Base-by-base conservation (phyloP, 164 flowering plant species). In the Protea cynaroides region DNA sequence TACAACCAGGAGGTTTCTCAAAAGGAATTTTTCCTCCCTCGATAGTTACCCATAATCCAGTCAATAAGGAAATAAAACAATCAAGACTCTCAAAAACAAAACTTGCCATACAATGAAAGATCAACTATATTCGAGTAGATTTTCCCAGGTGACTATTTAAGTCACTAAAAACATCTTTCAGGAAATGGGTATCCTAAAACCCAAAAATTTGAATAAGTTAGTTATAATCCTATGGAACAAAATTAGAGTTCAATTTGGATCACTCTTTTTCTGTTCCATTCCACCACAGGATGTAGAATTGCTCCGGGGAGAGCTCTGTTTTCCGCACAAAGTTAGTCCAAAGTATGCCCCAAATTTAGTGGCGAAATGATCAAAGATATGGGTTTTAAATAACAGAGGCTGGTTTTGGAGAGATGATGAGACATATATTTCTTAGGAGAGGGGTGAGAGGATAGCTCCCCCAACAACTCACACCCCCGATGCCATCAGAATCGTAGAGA, bases 261-360 rank as follows among this genome's bases (percentile, higher is more conserved):
- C 24, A 24, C n/a, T 56, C 71, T 83, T 79, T 87, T 92, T 89
- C 96, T 18, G 96, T 89, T 51, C 87, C 96, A n/a, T 71, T 89
- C 68, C 76, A 64, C 13, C 93, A 82, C 7, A 89, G 83, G 67
- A 89, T 89, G 24, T 77, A 78, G 67, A 86, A 89, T 78, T 87
- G 96, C 76, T 90, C 92, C 5, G 96, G 90, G 53, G 90, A 82
- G 56, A 90, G 86, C 68, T 86, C 96, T 1, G 86, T 60, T 66
- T 87, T 87, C 73, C 78, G 78, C 57, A 84, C 72, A 1, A 81
- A 62, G n/a, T 34, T 75, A 25, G 82, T 54, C 36, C 69, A 54
- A 58, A 50, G 14, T 68, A 60, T 62, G 65, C 75, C 59, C 61
- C 68, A 50, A 72, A 64, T 40, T 36, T 25, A 49, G n/a, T n/a